Percentiles rank a stretch among this genome's conserved stretches.
These are phyloP conservation scores for Withania somnifera DNA, from an alignment of 305 asterid species.

Conservation along the genomic window DNA sequence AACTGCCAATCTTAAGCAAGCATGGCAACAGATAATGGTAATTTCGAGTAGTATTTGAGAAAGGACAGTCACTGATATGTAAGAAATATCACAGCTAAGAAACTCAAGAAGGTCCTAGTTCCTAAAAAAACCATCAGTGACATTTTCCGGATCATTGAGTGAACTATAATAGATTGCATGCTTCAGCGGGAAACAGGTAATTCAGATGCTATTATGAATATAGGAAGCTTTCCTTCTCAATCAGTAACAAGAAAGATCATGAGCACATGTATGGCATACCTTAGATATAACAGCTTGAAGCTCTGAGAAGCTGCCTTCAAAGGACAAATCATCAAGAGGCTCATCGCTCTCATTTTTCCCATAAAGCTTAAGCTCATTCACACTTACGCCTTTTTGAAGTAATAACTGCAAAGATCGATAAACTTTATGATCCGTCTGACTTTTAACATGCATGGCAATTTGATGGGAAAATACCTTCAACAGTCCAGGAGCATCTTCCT, in stretches of 20 bases:
- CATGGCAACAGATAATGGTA: neutral
- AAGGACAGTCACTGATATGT: neutral
- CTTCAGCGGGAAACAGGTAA: neutral
- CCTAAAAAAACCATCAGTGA: neutral
- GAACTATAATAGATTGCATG: neutral
- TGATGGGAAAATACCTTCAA: conserved; percentile 45
- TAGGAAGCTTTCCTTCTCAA: neutral
- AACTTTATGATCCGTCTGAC: conserved; percentile 12
- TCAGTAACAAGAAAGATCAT: neutral
- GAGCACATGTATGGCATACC: conserved; percentile 29
- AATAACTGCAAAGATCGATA: conserved; percentile 42
- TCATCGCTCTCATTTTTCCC: conserved; percentile 57
- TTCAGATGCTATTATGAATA: neutral
- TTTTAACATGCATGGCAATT: conserved; percentile 8
- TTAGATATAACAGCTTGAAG: conserved; percentile 60
- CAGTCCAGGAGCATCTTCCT: conserved; percentile 99
- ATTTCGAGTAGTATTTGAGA: neutral
- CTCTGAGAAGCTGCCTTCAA: conserved; percentile 52
- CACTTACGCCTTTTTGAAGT: conserved; percentile 55
- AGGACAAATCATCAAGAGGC: conserved; percentile 51
- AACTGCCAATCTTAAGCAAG: neutral
- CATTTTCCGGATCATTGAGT: neutral
- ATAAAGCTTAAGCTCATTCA: conserved; percentile 78
- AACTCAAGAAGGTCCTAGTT: neutral
- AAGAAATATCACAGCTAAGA: neutral